phyloP scores from a whole-genome alignment of 1,284 basidiomycete species.

The Irpex lacteus region DNA sequence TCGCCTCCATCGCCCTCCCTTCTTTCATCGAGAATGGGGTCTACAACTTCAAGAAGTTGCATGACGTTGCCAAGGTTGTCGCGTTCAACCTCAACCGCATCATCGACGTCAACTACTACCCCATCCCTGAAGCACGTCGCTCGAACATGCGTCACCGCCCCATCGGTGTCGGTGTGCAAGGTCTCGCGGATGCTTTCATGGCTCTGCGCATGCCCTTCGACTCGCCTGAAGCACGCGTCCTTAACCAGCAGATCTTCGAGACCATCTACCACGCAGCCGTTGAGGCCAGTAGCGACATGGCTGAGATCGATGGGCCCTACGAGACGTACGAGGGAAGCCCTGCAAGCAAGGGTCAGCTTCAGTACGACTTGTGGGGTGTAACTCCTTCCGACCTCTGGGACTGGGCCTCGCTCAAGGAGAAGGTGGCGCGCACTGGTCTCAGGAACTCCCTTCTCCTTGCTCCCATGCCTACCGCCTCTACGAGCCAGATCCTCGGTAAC shows the following conservation, averaged over 20 bases:
- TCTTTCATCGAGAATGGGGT: conserved; percentile 73
- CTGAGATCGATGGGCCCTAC: conserved; percentile 81
- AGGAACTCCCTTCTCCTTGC: conserved; percentile 94
- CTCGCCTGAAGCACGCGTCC: conserved; percentile 80
- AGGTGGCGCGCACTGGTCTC: conserved; percentile 85
- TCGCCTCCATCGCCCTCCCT: conserved; percentile 96
- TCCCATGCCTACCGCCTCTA: conserved; percentile 99
- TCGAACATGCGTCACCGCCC: conserved; percentile 99
- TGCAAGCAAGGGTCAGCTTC: conserved; percentile 84
- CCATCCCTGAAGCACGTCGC: conserved; percentile 84
- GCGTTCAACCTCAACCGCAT: conserved; percentile 92
- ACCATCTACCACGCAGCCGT: conserved; percentile 98
- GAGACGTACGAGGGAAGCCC: conserved; percentile 93
- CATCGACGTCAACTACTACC: conserved; percentile 95
- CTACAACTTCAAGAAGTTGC: conserved; percentile 95
- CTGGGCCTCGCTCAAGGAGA: conserved; percentile 86
- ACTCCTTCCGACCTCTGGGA: conserved; percentile 95
- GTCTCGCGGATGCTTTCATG: conserved; percentile 99
- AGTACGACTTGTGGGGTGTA: conserved; percentile 95
- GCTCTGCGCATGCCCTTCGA: conserved; percentile 96
- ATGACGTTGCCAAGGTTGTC: conserved; percentile 92
- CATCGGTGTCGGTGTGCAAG: conserved; percentile 97
- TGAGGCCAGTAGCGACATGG: conserved; percentile 91
- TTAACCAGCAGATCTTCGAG: conserved; percentile 98
- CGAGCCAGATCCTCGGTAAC: conserved; percentile 97